Conservation (phyloP, 352 stramenopile species). For the Globisporangium paddicum region DNA sequence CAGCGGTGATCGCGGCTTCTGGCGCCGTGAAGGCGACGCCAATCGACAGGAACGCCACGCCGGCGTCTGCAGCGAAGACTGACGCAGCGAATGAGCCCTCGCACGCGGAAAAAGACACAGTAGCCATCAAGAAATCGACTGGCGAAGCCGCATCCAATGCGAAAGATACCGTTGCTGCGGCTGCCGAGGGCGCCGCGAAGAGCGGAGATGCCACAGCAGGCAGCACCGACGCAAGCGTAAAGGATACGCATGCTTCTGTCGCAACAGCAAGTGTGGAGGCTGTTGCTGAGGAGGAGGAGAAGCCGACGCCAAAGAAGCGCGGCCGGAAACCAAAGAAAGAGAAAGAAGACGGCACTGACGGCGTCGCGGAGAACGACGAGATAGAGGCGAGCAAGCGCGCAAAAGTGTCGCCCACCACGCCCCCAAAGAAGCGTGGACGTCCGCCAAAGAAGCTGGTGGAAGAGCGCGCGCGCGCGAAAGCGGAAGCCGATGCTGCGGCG, state of each 20-base stretch:
- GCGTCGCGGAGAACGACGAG: background rate
- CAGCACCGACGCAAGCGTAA: background rate
- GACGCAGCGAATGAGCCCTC: conserved; percentile 1
- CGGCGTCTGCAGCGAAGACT: background rate
- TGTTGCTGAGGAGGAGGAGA: background rate
- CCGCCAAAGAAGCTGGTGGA: background rate
- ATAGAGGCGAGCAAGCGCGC: conserved; percentile 10
- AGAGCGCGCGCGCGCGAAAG: background rate
- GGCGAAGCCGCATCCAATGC: conserved; percentile 1
- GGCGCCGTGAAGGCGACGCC: background rate
- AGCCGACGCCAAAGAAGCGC: conserved; percentile 24
- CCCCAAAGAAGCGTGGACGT: conserved; percentile 7
- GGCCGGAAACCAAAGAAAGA: conserved; percentile 17
- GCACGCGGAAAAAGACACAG: background rate
- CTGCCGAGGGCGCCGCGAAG: background rate
- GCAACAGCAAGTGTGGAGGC: no score
- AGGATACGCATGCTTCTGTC: background rate
- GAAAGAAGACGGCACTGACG: background rate
- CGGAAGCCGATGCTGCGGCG: background rate
- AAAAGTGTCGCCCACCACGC: conserved; percentile 1
- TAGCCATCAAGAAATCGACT: background rate
- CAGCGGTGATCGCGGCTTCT: background rate
- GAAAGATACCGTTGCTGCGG: conserved; percentile 5
- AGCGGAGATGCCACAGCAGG: background rate
- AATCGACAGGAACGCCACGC: background rate